Percentiles rank a stretch among this genome's conserved stretches.
phyloP scores from a whole-genome alignment of 2,329 filamentous ascomycete species.

The Talaromyces sp. region DNA sequence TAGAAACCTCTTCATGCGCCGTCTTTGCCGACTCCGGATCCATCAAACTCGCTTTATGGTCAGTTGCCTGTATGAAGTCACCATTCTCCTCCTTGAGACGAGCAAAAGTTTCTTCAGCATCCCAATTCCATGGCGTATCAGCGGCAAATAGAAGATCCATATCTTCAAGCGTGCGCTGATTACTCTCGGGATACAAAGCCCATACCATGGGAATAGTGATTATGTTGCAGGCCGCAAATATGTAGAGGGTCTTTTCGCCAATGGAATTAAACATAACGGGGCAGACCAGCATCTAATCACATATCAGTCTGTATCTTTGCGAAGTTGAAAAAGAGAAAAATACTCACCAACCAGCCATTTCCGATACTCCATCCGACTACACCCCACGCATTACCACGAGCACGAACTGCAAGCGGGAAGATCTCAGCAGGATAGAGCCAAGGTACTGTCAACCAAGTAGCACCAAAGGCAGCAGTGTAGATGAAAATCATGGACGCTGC shows the following conservation, averaged over 20 bases:
- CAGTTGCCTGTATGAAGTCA: slow-evolving; percentile 42
- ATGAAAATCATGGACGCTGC: slow-evolving; percentile 70
- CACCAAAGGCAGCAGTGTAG: slow-evolving; percentile 63
- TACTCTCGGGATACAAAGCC: slow-evolving; percentile 71
- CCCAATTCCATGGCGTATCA: slow-evolving; percentile 66
- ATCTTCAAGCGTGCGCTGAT: slow-evolving; percentile 70
- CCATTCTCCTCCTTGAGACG: slow-evolving; percentile 61
- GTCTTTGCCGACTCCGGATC: slow-evolving; percentile 32
- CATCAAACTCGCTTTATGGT: slow-evolving; percentile 32
- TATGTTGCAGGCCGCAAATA: slow-evolving; percentile 67
- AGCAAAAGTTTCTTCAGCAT: slow-evolving; percentile 63
- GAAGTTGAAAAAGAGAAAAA: slow-evolving; percentile 19
- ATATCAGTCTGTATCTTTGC: neutral
- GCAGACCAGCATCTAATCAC: slow-evolving; percentile 47
- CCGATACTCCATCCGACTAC: slow-evolving; percentile 74
- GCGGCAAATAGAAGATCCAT: slow-evolving; percentile 71
- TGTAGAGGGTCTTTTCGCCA: slow-evolving; percentile 68
- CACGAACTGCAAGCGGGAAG: slow-evolving; percentile 67
- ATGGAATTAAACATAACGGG: slow-evolving; percentile 63
- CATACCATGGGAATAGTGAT: slow-evolving; percentile 67
- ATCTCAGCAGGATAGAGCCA: slow-evolving; percentile 71
- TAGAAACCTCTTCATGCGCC: slow-evolving; percentile 11
- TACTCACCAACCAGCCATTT: slow-evolving; percentile 60
- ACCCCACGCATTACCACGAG: slow-evolving; percentile 72
- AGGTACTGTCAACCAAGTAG: slow-evolving; percentile 56